Evolutionary conservation across 2,329 filamentous ascomycete species (phyloP), one percentile per base, ranked within the genome.

Genomic region (Metarhizium humberi): DNA sequence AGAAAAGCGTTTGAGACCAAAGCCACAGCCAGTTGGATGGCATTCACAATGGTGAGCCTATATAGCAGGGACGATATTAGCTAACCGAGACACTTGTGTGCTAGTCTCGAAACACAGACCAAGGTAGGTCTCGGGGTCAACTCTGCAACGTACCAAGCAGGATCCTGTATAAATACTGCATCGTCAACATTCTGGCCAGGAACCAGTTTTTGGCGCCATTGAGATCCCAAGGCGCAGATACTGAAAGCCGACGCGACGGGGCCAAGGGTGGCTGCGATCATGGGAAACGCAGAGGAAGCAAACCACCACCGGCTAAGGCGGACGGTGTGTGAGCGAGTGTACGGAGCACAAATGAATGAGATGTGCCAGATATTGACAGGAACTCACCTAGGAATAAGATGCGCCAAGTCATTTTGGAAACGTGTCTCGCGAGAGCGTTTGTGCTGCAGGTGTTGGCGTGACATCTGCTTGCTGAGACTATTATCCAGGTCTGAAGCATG

Each of bases 201-300:
- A 1, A 69, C 67, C 5, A 80, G 71, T 51, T 75, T 74, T 66
- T 86, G 80, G 57, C 88, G 78, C 92, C 91, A 96, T 25, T 82
- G 82, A 32, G 84, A 85, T 1, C 90, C 88, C n/a, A 96, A 77
- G 7, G 91, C 89, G 58, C 88, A 90, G 56, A 96, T 90, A 56
- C 87, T 92, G 70, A 94, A 87, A 34, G 94, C 85, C 56, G 92
- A 95, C 3, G 92, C 92, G 10, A 95, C 81, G 0, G 92, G 92
- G 1, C 90, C 90, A 2, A 94, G 79, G 0, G 91, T 90, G 38
- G 90, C 91, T 2, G 91, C 90, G 11, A 94, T 79, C 66, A 96
- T 82, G 36, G 88, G 88, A 59, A 92, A 85, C 10, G 79, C 81
- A 1, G 82, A 80, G 3, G 80, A 82, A 30, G 81, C 77, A 63